Percentiles rank a stretch among this genome's conserved stretches.
Evolutionary conservation across 371 early-diverging fungal genomes (phyloP).

Genomic region (Coemansia sp.): DNA sequence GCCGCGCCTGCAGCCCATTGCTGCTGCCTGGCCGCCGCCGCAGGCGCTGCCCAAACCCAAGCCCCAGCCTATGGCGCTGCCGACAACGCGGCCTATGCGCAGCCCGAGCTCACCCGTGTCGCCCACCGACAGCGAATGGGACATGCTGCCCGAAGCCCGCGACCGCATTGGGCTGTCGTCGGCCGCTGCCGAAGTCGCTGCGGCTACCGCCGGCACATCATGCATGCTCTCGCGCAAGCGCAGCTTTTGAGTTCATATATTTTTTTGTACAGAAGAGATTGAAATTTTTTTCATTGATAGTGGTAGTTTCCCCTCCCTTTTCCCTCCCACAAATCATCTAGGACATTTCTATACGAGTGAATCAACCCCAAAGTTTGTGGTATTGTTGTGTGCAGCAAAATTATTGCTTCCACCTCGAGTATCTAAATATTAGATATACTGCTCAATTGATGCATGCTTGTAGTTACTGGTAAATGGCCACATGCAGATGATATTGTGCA

Average conservation of each 20-base stretch:
- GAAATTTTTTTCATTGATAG: no score
- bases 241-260: background rate
- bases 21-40: conserved; percentile 10
- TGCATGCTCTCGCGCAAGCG: background rate
- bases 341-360: no score
- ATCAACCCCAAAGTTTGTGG: no score
- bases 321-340: no score
- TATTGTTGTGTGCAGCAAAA: no score
- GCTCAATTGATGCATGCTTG: no score
- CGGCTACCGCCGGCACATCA: background rate
- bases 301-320: no score
- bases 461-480: no score
- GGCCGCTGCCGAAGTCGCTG: background rate
- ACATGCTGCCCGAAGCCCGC: conserved; percentile 9
- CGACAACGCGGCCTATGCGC: background rate
- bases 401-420: no score
- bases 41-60: background rate
- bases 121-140: conserved; percentile 11
- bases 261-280: no score
- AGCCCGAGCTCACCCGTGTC: conserved; percentile 1
- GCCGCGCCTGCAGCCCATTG: conserved; percentile 31
- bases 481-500: no score
- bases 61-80: background rate
- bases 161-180: conserved; percentile 8
- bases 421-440: no score